These are phyloP conservation scores for Wickerhamomyces canadensis DNA, from an alignment of 805 yeast species.

Conservation along the genomic window DNA sequence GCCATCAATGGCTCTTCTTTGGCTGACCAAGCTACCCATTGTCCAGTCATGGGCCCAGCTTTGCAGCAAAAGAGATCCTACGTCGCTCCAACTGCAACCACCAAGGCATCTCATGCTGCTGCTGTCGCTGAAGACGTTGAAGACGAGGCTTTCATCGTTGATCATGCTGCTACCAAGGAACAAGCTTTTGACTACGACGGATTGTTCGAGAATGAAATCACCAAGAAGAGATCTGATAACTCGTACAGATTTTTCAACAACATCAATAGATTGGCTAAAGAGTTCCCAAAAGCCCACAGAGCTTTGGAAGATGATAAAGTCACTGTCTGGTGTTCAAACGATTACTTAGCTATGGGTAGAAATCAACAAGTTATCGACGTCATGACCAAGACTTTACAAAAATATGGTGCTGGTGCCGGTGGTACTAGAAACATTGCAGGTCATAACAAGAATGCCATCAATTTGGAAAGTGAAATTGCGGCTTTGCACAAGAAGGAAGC, in stretches of 20 bases:
- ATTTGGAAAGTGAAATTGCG: constrained; percentile 81
- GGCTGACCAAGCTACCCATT: constrained; percentile 53
- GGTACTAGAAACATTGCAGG: constrained; percentile 99
- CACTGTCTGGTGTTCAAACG: constrained; percentile 99
- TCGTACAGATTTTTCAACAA: constrained; percentile 96
- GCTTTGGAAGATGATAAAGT: constrained; percentile 72
- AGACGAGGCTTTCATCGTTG: constrained; percentile 19
- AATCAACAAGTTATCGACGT: constrained; percentile 65
- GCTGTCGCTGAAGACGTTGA: constrained; percentile 26
- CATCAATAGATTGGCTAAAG: constrained; percentile 90
- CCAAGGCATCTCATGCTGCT: constrained; percentile 23
- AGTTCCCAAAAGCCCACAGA: constrained; percentile 91
- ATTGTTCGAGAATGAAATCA: constrained; percentile 58
- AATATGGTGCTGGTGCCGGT: constrained; percentile 98
- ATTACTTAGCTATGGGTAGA: constrained; percentile 91
- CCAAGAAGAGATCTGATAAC: constrained; percentile 75
- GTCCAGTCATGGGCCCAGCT: constrained; percentile 93
- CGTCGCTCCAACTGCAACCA: constrained; percentile 30
- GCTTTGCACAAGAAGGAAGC: constrained; percentile 91
- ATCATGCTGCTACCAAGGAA: constrained; percentile 41
- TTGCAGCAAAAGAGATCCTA: constrained; percentile 35
- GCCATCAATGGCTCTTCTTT: constrained; percentile 37
- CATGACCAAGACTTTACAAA: constrained; percentile 76
- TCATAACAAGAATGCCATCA: constrained; percentile 86
- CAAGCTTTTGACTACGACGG: constrained; percentile 65